Conservation (phyloP, 2,329 filamentous ascomycete species). For the Botrytis porri region DNA sequence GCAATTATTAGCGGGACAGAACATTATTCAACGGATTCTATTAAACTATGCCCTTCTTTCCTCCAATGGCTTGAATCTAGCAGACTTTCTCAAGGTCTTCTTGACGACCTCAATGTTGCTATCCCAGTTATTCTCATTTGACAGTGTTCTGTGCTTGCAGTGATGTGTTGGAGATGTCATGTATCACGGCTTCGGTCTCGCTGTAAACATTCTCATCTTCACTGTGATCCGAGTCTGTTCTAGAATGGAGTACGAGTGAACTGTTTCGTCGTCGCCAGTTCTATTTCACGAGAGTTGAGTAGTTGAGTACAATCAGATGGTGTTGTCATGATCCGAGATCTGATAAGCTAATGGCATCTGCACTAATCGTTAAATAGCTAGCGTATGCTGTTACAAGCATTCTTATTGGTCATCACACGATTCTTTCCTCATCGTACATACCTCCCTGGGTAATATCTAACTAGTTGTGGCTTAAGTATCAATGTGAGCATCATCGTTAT, state of each 20-base stretch:
- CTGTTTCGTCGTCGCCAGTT: not conserved
- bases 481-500: constrained; percentile 2
- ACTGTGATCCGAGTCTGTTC: not conserved
- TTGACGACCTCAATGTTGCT: not conserved
- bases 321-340: not conserved
- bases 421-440: not conserved
- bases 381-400: not conserved
- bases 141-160: not conserved
- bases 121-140: not conserved
- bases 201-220: not conserved
- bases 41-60: not conserved
- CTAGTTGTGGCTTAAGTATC: not conserved
- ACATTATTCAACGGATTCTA: not conserved
- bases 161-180: not conserved
- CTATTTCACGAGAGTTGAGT: not conserved
- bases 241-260: not conserved
- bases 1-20: not conserved
- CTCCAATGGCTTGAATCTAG: not conserved
- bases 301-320: not conserved
- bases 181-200: no score
- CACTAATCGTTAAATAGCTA: not conserved
- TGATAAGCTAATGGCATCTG: not conserved
- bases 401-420: not conserved
- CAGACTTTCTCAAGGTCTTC: not conserved
- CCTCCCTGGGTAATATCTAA: not conserved